A percentile compares a stretch with the other conserved stretches of the same genome.
These are phyloP conservation scores for Nevesoporus exiguus DNA, from an alignment of 768 basidiomycete genomes.

Conservation along the genomic window DNA sequence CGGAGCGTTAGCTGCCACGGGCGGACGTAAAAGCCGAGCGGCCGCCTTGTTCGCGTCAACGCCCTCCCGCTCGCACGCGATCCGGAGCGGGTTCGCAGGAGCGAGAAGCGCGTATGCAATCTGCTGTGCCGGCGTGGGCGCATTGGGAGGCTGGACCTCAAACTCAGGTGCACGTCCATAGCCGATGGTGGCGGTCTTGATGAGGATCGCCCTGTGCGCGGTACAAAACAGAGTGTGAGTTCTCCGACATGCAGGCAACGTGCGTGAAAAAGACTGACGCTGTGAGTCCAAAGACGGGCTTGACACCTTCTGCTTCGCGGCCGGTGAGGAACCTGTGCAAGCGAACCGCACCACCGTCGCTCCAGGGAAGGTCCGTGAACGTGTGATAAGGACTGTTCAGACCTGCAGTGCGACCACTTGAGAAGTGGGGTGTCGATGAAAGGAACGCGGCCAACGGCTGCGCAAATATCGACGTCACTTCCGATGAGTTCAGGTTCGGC, in stretches of 20 bases:
- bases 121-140: slow-evolving; percentile 39
- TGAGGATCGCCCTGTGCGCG: slow-evolving; percentile 46
- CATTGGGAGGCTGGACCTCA: slow-evolving; percentile 40
- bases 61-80: slow-evolving; percentile 27
- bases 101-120: slow-evolving; percentile 42
- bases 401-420: slow-evolving; percentile 52
- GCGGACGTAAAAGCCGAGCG: slow-evolving; percentile 13
- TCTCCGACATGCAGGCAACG: background rate
- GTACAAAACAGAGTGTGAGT: too few species aligned
- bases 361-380: slow-evolving; percentile 49
- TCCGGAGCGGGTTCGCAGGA: slow-evolving; percentile 20
- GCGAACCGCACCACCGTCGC: slow-evolving; percentile 40
- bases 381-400: slow-evolving; percentile 56
- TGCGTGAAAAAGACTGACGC: slow-evolving; percentile 50
- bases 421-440: slow-evolving; percentile 53
- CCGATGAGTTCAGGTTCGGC: slow-evolving; percentile 77
- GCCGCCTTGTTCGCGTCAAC: slow-evolving; percentile 20
- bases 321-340: slow-evolving; percentile 85
- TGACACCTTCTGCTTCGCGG: slow-evolving; percentile 77
- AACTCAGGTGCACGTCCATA: slow-evolving; percentile 47
- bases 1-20: slow-evolving; percentile 2
- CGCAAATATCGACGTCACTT: slow-evolving; percentile 81
- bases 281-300: slow-evolving; percentile 86
- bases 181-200: slow-evolving; percentile 47
- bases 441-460: slow-evolving; percentile 80